phyloP scores from a whole-genome alignment of 75 land plant species.

The Sequoiadendron giganteum region DNA sequence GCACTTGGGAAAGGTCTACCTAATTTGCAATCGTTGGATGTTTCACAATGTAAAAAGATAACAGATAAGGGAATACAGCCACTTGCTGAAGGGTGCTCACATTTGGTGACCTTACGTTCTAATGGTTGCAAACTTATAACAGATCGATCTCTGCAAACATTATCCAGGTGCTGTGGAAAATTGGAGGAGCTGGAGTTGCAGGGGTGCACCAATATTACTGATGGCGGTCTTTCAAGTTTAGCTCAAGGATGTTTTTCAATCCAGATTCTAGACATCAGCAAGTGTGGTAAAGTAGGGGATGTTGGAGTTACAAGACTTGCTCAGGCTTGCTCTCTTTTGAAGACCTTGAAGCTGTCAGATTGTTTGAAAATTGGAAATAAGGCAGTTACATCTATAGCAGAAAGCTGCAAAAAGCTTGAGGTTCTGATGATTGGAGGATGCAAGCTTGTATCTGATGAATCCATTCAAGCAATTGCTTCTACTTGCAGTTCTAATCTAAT shows the following conservation, averaged over 20 bases:
- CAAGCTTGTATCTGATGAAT: slow-evolving; percentile 58
- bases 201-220: slow-evolving; percentile 65
- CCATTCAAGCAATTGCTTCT: slow-evolving; percentile 44
- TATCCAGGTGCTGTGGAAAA: slow-evolving; percentile 55
- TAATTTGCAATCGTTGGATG: slow-evolving; percentile 60
- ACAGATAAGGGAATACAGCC: slow-evolving; percentile 74
- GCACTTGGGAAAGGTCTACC: slow-evolving; percentile 61
- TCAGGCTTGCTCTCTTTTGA: slow-evolving; percentile 41
- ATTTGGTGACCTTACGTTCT: slow-evolving; percentile 47
- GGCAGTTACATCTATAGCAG: slow-evolving; percentile 46
- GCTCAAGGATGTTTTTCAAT: slow-evolving; percentile 57
- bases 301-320: slow-evolving; percentile 51
- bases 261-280: slow-evolving; percentile 62
- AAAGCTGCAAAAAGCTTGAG: slow-evolving; percentile 65
- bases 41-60: slow-evolving; percentile 70
- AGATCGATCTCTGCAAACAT: slow-evolving; percentile 47
- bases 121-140: slow-evolving; percentile 66
- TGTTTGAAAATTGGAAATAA: slow-evolving; percentile 65
- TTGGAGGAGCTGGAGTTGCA: slow-evolving; percentile 64
- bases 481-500: slow-evolving; percentile 43
- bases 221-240: slow-evolving; percentile 58
- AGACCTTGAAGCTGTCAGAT: slow-evolving; percentile 57
- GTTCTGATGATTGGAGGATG: slow-evolving; percentile 79
- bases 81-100: slow-evolving; percentile 58
- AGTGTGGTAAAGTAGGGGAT: slow-evolving; percentile 76